Evolutionary conservation across 495 filamentous ascomycete genomes (phyloP).

Genomic region (Bombardia bombarda): DNA sequence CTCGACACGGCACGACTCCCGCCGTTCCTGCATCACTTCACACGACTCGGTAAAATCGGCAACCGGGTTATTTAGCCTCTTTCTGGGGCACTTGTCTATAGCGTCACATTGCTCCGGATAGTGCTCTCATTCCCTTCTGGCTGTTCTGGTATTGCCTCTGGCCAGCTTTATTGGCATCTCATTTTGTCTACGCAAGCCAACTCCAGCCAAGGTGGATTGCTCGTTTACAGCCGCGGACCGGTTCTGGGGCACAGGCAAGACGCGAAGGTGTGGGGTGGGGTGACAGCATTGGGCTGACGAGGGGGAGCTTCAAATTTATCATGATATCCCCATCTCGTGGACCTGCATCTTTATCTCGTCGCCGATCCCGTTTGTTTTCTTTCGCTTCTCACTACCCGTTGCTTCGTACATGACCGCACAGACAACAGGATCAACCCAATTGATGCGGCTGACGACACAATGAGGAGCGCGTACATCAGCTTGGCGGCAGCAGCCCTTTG

Average conservation of each 20-base stretch:
- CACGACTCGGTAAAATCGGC: constrained; percentile 22
- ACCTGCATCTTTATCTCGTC: constrained; percentile 2
- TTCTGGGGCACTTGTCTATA: constrained; percentile 1
- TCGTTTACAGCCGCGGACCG: constrained; percentile 14
- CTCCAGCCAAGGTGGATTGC: neutral
- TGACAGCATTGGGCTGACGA: neutral
- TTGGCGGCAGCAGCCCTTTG: constrained; percentile 13
- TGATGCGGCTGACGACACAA: constrained; percentile 8
- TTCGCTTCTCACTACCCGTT: neutral
- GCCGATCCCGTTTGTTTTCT: neutral
- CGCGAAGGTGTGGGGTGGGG: neutral
- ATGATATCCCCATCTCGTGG: neutral
- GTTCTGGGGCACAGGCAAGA: neutral
- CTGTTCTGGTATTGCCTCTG: neutral
- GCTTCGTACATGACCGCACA: constrained; percentile 1
- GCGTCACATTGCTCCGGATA: constrained; percentile 21
- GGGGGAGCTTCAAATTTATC: neutral
- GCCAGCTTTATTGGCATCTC: neutral
- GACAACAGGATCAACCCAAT: constrained; percentile 3
- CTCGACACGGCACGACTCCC: constrained; percentile 8
- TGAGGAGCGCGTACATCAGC: constrained; percentile 17
- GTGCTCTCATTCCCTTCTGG: constrained; percentile 6
- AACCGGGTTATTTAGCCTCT: constrained; percentile 26
- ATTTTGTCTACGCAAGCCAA: neutral
- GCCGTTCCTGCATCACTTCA: constrained; percentile 17